These are phyloP conservation scores for Kodamaea neixiangensis DNA, from an alignment of 805 yeast genomes.

Conservation along the genomic window DNA sequence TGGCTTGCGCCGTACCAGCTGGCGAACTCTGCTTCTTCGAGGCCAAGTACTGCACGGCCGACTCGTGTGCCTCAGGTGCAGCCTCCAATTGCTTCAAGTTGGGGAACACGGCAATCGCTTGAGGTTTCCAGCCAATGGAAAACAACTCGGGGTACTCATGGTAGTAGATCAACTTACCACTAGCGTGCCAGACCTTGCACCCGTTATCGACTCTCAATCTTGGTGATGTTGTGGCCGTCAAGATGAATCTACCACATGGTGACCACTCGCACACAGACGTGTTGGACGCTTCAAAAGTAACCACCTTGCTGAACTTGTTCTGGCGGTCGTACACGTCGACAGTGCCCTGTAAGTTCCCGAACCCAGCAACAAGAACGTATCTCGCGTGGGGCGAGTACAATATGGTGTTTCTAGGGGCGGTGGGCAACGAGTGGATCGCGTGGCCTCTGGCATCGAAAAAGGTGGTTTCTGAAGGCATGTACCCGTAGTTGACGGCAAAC, in stretches of 20 bases:
- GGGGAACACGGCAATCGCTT: conserved; percentile 54
- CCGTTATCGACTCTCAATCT: conserved; percentile 96
- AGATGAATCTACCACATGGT: conserved; percentile 90
- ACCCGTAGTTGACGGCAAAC: conserved; percentile 96
- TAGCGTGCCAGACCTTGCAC: conserved; percentile 87
- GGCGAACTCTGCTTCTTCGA: conserved; percentile 38
- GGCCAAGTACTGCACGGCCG: conserved; percentile 61
- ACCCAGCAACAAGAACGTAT: conserved; percentile 91
- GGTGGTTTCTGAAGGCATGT: conserved; percentile 95
- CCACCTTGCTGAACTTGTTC: conserved; percentile 75
- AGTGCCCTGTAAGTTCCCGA: conserved; percentile 96
- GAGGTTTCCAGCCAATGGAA: conserved; percentile 84
- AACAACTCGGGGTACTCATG: conserved; percentile 81
- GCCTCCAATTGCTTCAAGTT: conserved; percentile 49
- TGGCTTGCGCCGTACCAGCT: conserved; percentile 36
- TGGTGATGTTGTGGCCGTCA: conserved; percentile 97
- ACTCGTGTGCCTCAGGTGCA: conserved; percentile 68
- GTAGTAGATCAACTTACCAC: conserved; percentile 76
- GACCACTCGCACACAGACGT: conserved; percentile 98
- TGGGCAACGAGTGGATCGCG: conserved; percentile 76
- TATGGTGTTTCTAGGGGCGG: conserved; percentile 86
- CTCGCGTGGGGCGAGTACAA: conserved; percentile 92
- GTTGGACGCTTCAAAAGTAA: conserved; percentile 87
- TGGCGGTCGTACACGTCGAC: conserved; percentile 94
- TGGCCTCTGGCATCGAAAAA: conserved; percentile 95